Base-by-base conservation (phyloP, 805 yeast genomes). In the Dipodascus geniculatus region DNA sequence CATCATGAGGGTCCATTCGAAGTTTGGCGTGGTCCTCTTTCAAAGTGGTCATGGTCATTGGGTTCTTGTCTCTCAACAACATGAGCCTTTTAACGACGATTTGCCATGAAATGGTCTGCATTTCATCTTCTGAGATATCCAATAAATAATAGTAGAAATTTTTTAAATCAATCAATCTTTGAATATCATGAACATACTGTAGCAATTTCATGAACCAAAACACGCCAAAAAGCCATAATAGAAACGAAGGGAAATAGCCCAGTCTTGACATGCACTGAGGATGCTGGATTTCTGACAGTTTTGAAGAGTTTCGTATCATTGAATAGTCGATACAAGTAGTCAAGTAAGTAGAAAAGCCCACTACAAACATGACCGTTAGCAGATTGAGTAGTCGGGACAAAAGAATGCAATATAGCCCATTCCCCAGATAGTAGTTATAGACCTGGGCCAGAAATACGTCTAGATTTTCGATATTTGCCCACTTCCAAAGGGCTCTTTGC, bases 391-490 rank as follows among this genome's bases (percentile, higher is more conserved):
- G 56, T 49, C 84, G 78, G 19, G 82, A 74, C 24, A 88, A 65
- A 11, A 87, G 66, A n/a, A 91, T 87, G 64, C 95, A 87, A 50
- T 76, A 74, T 55, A 83, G 76, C 0, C 99, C 99, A 64, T 83
- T 87, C 2, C 95, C 95, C 23, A 84, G 71, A 65, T 86, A 93
- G 65, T 89, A 93, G 51, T 76, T 75, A 68, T 93, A 93, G 9
- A 90, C 71, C 60, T 91, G 95, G 52, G 80, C 81, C 19, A 93
- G 72, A 61, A 91, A 93, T 49, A 80, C 77, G 69, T 93, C 99
- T 66, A 93, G 75, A 66, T 93, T 93, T 60, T 86, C 87, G 22
- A 93, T 87, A 63, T 93, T 93, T 1, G 98, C 96, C 98, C 99
- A 93, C 56, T 87, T 77, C 88, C 97, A 93, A 17, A 86, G 71